phyloP scores from a whole-genome alignment of 1,284 basidiomycete species.

The Ceratobasidium sp. region DNA sequence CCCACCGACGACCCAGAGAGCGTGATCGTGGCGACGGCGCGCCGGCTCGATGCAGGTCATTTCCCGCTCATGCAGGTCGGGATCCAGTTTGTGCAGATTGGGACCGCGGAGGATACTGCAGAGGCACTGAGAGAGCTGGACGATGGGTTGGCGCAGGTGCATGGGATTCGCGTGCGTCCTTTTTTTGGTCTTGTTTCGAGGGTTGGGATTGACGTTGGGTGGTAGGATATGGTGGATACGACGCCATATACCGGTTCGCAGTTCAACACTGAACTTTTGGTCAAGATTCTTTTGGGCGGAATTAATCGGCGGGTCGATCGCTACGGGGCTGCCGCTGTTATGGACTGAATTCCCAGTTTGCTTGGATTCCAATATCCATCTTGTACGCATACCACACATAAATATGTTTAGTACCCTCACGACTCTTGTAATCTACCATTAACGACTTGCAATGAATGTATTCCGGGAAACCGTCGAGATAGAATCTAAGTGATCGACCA shows the following conservation, averaged over 20 bases:
- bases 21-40: constrained; percentile 52
- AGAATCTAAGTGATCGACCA: background rate
- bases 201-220: no score
- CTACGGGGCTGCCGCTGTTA: constrained; percentile 13
- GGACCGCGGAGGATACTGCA: constrained; percentile 60
- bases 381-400: constrained; percentile 6
- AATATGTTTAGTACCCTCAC: background rate
- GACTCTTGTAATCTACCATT: constrained; percentile 2
- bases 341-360: background rate
- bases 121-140: constrained; percentile 61
- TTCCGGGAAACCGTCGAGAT: background rate
- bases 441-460: background rate
- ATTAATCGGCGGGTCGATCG: constrained; percentile 54
- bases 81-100: constrained; percentile 73
- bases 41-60: constrained; percentile 52
- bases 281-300: constrained; percentile 61
- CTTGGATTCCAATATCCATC: background rate
- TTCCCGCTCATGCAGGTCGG: constrained; percentile 58
- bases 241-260: constrained; percentile 54
- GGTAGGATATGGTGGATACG: constrained; percentile 64
- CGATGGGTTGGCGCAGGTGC: constrained; percentile 57
- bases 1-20: constrained; percentile 53
- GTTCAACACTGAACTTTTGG: constrained; percentile 57
- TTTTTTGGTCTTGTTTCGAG: background rate
- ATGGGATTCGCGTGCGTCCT: constrained; percentile 55